Base-by-base conservation (phyloP, 2,329 filamentous ascomycete species). In the Mycocentrospora acerina region DNA sequence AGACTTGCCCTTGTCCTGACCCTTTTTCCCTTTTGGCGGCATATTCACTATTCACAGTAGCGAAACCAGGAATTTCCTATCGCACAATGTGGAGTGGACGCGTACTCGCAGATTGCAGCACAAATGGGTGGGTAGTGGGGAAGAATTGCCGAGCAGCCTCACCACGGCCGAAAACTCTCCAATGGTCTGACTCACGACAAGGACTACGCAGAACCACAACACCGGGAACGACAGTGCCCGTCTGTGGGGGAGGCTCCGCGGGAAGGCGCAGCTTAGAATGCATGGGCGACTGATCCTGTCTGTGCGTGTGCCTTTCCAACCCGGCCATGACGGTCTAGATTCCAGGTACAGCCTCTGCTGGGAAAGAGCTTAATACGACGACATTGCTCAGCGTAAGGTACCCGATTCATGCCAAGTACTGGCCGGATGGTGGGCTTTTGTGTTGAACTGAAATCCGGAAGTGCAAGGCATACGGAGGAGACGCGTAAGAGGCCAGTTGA, bases 21-120 rank as follows among this genome's bases (percentile, higher is more conserved):
- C 66, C 51, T 73, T 76, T 44, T 71, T 71, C 31, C 61, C 62
- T 54, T 76, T 77, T 2, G 74, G 73, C 24, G 73, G 63, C 74
- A 77, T 77, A 7, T 36, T 55, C 41, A 32, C 13, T 17, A 28
- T 26, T 31, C n/a, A n/a, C n/a, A n/a, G n/a, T n/a, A n/a, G n/a
- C n/a, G n/a, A n/a, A n/a, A n/a, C n/a, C n/a, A n/a, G n/a, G n/a
- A n/a, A 10, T 34, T 27, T 40, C 25, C 25, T 41, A 32, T 27
- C 13, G 19, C 28, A 34, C 40, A 34, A 35, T 38, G 32, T 19
- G 32, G 36, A 26, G 36, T 32, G 47, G n/a, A 45, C 29, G 44
- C 19, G 26, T 37, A 35, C 40, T 41, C 30, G 39, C 43, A 22
- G 19, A 22, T 22, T 9, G n/a, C n/a, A n/a, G n/a, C n/a, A n/a